Conservation (phyloP, 176 grass and related monocot species). For the Oryza punctata region DNA sequence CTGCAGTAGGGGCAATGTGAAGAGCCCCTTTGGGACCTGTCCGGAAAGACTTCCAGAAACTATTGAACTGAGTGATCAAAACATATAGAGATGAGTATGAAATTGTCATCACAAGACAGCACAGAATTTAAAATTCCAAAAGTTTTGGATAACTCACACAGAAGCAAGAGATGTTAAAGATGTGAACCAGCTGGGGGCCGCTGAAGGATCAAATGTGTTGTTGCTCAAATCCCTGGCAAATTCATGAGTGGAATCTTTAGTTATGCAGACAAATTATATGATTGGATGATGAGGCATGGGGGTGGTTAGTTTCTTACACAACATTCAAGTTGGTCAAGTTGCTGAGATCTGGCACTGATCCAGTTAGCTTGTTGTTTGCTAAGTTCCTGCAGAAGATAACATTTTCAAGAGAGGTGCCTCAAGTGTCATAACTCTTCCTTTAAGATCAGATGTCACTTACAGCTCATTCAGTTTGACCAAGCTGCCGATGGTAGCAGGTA, state of each 20-base stretch:
- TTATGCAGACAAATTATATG: slow-evolving; percentile 3
- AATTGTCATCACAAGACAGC: neutral
- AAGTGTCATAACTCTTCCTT: neutral
- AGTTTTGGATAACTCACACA: slow-evolving; percentile 58
- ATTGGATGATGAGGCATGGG: slow-evolving; percentile 9
- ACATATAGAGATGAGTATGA: slow-evolving; percentile 1
- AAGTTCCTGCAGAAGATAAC: slow-evolving; percentile 59
- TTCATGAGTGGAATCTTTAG: slow-evolving; percentile 11
- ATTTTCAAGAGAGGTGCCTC: neutral
- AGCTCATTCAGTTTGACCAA: slow-evolving; percentile 42
- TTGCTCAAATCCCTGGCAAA: slow-evolving; percentile 79
- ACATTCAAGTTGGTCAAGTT: slow-evolving; percentile 48
- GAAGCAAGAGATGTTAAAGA: slow-evolving; percentile 59
- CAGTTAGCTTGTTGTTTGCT: slow-evolving; percentile 66
- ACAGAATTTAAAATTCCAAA: neutral
- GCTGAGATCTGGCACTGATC: slow-evolving; percentile 64
- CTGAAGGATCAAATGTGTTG: slow-evolving; percentile 57
- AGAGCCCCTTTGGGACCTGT: slow-evolving; percentile 48
- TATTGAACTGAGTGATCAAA: slow-evolving; percentile 53
- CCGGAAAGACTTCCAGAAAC: slow-evolving; percentile 50
- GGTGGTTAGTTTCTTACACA: slow-evolving; percentile 60
- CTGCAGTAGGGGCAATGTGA: slow-evolving; percentile 60
- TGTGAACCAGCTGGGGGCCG: slow-evolving; percentile 66
- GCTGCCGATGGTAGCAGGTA: slow-evolving; percentile 52
- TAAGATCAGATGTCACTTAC: slow-evolving; percentile 45